Conservation (phyloP, 176 grass and related monocot genomes). For the Urochloa ruziziensis region DNA sequence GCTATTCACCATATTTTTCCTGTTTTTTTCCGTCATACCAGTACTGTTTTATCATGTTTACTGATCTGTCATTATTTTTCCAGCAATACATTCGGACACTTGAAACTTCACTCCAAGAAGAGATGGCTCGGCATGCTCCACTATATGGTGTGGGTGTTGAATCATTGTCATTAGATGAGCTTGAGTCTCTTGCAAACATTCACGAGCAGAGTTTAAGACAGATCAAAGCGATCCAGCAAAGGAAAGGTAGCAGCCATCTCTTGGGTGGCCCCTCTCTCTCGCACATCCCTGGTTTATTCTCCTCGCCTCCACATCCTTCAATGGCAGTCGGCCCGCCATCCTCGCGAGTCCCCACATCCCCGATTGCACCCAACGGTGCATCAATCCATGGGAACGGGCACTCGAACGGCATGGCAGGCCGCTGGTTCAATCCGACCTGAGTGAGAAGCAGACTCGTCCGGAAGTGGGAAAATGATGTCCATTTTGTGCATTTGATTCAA, state of each 20-base stretch:
- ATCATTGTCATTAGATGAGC: conserved; percentile 66
- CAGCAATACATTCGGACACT: conserved; percentile 96
- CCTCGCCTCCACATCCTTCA: conserved; percentile 47
- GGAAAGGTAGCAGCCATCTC: conserved; percentile 55
- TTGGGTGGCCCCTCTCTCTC: conserved; percentile 48
- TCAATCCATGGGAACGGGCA: conserved; percentile 68
- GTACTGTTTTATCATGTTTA: conserved; percentile 9
- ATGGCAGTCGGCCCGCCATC: conserved; percentile 55
- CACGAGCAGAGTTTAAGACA: conserved; percentile 76
- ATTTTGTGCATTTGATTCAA: conserved; percentile 41
- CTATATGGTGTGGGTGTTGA: conserved; percentile 81
- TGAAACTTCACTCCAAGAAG: conserved; percentile 86
- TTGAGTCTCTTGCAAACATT: conserved; percentile 76
- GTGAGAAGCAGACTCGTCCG: conserved; percentile 6
- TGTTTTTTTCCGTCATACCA: not conserved
- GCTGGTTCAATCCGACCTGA: conserved; percentile 71
- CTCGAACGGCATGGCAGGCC: conserved; percentile 29
- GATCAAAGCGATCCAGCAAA: conserved; percentile 70
- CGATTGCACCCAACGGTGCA: conserved; percentile 58
- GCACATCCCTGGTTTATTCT: conserved; percentile 59
- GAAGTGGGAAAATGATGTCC: conserved; percentile 37
- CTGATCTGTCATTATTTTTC: conserved; percentile 23
- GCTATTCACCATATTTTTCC: not conserved
- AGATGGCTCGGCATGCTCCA: conserved; percentile 86
- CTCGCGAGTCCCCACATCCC: conserved; percentile 57